Base-by-base conservation (phyloP, 78 protist species). In the Anaeramoeba ignava region DNA sequence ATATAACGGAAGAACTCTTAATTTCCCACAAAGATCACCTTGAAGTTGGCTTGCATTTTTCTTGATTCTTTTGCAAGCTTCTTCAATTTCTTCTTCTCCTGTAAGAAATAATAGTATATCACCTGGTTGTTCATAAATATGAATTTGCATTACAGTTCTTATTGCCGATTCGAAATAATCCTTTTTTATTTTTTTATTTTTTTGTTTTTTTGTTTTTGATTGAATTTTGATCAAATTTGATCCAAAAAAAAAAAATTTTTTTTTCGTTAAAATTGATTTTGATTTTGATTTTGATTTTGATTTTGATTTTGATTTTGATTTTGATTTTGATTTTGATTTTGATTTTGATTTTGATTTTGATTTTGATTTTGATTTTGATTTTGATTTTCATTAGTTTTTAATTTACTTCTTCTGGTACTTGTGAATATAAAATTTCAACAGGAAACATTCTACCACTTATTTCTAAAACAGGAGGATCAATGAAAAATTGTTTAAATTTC, bases 81-180 rank as follows among this genome's bases (percentile, higher is more conserved):
- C 83, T 3, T 90, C 96, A 82, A 95, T 82, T 87, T 54, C 93
- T 40, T 87, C 93, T 85, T 90, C 91, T n/a, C 96, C 99, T 3
- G 99, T 97, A 33, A 98, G 87, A 85, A 98, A 98, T 38, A 97
- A 88, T 0, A 97, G 90, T 34, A 98, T 91, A 81, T 98, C 99
- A 38, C 99, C 99, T 2, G 83, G 81, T 0, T 37, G 90, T 83
- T 96, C 99, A 79, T 84, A 86, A 37, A 86, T 42, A 86, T 98
- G 99, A 78, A 94, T 82, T 81, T 91, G 91, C 31, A 96, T 84
- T 0, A 81, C 94, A 0, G 98, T 95, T 23, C 95, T 87, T 41
- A 96, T 86, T 38, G 98, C 94, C 1, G 98, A 96, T 36, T 93
- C 97, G n/a, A 96, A 80, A 82, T 98, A 98, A 82, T 96, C 99